phyloP scores from a whole-genome alignment of 169 alveolate genomes.

The Blepharisma undulans region DNA sequence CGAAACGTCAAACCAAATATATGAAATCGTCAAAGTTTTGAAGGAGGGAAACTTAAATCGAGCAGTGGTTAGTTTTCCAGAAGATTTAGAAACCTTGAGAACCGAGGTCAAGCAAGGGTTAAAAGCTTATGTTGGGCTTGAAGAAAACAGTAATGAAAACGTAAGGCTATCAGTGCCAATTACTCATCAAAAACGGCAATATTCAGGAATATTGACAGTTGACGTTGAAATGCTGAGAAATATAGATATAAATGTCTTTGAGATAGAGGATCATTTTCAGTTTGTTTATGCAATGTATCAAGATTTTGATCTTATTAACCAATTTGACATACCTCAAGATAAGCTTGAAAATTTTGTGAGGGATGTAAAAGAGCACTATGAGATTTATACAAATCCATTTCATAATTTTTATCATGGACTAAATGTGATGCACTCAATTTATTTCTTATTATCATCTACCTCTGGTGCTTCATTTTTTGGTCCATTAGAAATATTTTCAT shows the following conservation, averaged over 20 bases:
- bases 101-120: neutral
- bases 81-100: neutral
- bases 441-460: neutral
- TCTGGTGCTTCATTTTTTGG: neutral
- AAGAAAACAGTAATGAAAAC: too few relatives aligned
- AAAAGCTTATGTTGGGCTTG: neutral
- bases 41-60: neutral
- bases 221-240: neutral
- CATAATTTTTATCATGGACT: conserved; percentile 9
- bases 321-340: neutral
- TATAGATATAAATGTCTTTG: neutral
- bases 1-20: neutral
- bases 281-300: neutral
- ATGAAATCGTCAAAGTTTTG: neutral
- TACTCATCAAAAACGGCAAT: too few relatives aligned
- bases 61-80: neutral
- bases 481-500: neutral
- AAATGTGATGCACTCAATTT: neutral
- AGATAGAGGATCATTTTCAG: neutral
- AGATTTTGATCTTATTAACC: conserved; percentile 1
- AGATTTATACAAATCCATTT: neutral
- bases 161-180: too few relatives aligned
- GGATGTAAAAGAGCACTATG: conserved; percentile 14
- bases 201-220: neutral
- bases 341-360: neutral